These are phyloP conservation scores for Prasinococcaceae sp. DNA, from an alignment of 139 green algal genomes.

Conservation along the genomic window DNA sequence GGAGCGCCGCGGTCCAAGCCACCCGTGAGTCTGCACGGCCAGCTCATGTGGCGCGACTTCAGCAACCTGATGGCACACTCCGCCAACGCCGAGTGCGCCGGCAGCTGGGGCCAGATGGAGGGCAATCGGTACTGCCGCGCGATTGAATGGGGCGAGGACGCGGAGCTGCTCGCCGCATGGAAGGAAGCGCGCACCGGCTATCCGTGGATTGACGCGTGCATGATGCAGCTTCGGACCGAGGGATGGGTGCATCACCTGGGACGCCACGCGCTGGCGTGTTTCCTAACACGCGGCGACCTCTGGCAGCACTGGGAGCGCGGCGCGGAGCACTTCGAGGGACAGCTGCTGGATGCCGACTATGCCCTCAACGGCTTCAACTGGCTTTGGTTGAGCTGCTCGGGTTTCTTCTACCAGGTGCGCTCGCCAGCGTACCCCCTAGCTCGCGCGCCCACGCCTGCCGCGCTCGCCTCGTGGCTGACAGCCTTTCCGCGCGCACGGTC, in stretches of 20 bases:
- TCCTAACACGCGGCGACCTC: constrained; percentile 83
- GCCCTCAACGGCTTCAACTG: constrained; percentile 73
- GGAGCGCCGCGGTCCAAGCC: constrained; percentile 12
- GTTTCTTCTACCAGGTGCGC: constrained; percentile 72
- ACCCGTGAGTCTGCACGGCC: constrained; percentile 23
- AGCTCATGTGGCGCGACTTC: constrained; percentile 15
- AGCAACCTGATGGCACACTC: neutral
- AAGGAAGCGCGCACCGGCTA: constrained; percentile 32
- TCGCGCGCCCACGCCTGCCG: neutral
- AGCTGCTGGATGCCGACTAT: constrained; percentile 76
- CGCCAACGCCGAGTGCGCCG: neutral
- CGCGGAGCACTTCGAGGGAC: constrained; percentile 71
- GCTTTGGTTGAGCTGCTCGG: constrained; percentile 76
- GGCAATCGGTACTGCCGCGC: constrained; percentile 1
- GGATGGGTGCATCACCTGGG: constrained; percentile 93
- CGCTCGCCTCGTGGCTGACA: neutral
- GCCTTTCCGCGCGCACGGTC: constrained; percentile 2
- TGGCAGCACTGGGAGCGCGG: constrained; percentile 66
- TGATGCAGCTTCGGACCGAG: constrained; percentile 41
- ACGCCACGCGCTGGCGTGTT: constrained; percentile 80
- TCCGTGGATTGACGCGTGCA: constrained; percentile 19
- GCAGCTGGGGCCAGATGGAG: neutral
- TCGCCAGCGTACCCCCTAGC: neutral
- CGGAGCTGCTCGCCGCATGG: constrained; percentile 31
- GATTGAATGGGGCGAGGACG: constrained; percentile 54